These are phyloP conservation scores for Tieghemostelium lacteum DNA, from an alignment of 78 protist genomes.

Conservation along the genomic window DNA sequence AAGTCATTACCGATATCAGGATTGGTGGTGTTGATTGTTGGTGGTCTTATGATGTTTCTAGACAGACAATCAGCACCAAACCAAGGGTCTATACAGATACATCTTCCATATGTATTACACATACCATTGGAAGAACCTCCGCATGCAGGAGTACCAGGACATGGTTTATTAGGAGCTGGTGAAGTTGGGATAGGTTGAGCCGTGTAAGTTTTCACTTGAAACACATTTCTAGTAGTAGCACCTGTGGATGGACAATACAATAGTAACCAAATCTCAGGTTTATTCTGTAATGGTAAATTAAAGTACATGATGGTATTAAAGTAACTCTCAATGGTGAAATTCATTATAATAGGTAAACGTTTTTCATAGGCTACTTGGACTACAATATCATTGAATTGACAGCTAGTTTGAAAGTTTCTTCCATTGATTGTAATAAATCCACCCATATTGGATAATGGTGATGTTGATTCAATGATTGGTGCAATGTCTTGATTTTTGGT, in stretches of 20 bases:
- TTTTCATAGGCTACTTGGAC: too few relatives aligned
- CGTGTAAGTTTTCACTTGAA: too few relatives aligned
- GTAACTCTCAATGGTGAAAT: not conserved
- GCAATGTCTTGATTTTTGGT: too few relatives aligned
- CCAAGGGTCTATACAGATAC: not conserved
- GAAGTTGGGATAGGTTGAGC: not conserved
- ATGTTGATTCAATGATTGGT: slow-evolving; percentile 5
- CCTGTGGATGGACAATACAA: too few relatives aligned
- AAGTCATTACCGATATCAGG: too few relatives aligned
- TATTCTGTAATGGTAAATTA: not conserved
- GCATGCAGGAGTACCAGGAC: slow-evolving; percentile 7
- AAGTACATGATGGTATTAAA: not conserved
- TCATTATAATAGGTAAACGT: not conserved
- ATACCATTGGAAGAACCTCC: slow-evolving; percentile 12
- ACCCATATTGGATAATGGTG: not conserved
- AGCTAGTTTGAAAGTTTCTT: too few relatives aligned
- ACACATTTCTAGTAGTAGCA: too few relatives aligned
- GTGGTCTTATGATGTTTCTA: not conserved
- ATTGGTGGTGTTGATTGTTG: not conserved
- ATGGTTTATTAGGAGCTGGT: not conserved
- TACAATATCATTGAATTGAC: too few relatives aligned
- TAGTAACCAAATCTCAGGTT: not conserved
- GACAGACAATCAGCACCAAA: too few relatives aligned
- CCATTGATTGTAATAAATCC: not conserved
- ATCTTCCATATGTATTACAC: slow-evolving; percentile 11